These are phyloP conservation scores for Lichina pygmaea DNA, from an alignment of 495 filamentous ascomycete genomes.

Conservation along the genomic window DNA sequence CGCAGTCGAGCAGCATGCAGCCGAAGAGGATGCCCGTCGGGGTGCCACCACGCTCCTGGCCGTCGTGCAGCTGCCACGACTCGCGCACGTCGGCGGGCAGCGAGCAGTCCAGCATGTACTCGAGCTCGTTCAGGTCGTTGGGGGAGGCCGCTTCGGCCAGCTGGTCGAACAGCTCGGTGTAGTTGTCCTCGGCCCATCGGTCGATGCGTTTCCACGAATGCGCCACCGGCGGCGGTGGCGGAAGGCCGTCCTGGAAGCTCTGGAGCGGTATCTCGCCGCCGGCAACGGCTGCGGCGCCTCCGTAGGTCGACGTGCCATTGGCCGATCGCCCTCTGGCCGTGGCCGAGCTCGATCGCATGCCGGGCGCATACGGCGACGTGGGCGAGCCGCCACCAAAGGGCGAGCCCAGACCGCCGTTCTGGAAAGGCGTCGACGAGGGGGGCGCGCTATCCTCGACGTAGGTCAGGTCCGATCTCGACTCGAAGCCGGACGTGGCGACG, in stretches of 20 bases:
- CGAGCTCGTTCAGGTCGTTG: conserved; percentile 91
- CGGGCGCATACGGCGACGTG: conserved; percentile 57
- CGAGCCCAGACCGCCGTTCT: conserved; percentile 30
- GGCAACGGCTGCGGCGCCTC: not conserved
- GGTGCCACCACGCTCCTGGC: conserved; percentile 75
- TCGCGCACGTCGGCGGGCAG: conserved; percentile 84
- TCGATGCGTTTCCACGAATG: conserved; percentile 93
- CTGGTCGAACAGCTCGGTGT: conserved; percentile 81
- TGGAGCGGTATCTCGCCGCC: conserved; percentile 82
- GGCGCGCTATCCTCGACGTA: conserved; percentile 39
- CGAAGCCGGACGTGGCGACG: conserved; percentile 46
- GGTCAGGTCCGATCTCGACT: conserved; percentile 48
- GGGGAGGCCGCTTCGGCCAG: conserved; percentile 69
- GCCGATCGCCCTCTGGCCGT: conserved; percentile 5
- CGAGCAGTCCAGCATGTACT: conserved; percentile 86
- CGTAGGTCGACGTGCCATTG: not conserved
- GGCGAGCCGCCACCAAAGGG: conserved; percentile 30
- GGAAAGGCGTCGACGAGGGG: conserved; percentile 14
- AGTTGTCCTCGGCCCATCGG: conserved; percentile 79
- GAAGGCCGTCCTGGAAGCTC: conserved; percentile 73
- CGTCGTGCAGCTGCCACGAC: conserved; percentile 74
- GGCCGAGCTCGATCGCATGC: conserved; percentile 49
- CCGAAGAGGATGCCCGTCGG: conserved; percentile 87
- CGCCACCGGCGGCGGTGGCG: conserved; percentile 60
- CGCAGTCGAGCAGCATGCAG: conserved; percentile 87